These are phyloP conservation scores for Saksenaea oblongispora DNA, from an alignment of 371 early-diverging fungal genomes.

Conservation along the genomic window DNA sequence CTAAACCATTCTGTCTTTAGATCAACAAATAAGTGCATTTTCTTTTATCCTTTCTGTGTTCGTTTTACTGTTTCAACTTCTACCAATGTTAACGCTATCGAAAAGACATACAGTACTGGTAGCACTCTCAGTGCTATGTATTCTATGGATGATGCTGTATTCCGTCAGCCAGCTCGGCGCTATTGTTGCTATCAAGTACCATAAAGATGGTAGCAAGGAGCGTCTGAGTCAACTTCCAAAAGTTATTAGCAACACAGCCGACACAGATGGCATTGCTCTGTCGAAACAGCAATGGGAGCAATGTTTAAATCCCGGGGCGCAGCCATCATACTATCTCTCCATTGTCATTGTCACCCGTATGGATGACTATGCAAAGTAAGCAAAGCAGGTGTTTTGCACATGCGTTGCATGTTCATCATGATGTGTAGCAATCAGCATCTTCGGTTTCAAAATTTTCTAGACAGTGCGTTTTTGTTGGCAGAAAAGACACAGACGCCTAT, in stretches of 20 bases:
- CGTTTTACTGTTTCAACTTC: background rate
- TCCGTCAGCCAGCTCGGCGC: background rate
- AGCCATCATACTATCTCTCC: slow-evolving; percentile 26
- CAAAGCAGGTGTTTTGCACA: background rate
- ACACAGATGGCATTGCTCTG: background rate
- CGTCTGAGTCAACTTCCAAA: background rate
- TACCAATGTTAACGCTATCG: background rate
- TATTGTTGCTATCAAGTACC: background rate
- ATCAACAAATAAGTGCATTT: too few relatives aligned
- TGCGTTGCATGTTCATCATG: too few relatives aligned
- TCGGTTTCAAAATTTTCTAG: slow-evolving; percentile 46
- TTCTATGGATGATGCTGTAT: background rate
- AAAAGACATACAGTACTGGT: background rate
- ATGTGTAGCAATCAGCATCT: slow-evolving; percentile 39
- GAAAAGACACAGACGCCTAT: slow-evolving; percentile 41
- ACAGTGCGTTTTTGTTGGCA: slow-evolving; percentile 40
- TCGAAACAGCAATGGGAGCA: too few relatives aligned
- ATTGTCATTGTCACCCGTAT: slow-evolving; percentile 35
- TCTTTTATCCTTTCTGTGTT: too few relatives aligned
- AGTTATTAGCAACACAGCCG: slow-evolving; percentile 12
- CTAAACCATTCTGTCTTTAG: too few relatives aligned
- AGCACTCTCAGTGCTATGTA: background rate
- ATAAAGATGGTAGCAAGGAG: background rate
- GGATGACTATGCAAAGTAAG: slow-evolving; percentile 36
- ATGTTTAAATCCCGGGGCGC: slow-evolving; percentile 16